These are phyloP conservation scores for Avena insularis DNA, from an alignment of 176 grass and related monocot genomes.

Conservation along the genomic window DNA sequence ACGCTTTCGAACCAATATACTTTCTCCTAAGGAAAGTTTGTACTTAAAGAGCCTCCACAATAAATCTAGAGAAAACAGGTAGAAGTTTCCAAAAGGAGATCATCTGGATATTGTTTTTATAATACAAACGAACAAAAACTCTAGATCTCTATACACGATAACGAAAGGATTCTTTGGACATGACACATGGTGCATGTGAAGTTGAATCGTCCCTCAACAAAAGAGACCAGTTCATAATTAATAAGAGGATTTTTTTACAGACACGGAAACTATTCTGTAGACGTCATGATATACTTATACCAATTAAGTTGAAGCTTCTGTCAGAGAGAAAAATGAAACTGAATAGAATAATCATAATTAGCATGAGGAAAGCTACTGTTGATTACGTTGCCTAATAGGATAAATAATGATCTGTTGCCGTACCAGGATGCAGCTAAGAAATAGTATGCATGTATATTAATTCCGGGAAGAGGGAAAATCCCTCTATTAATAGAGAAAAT, in stretches of 20 bases:
- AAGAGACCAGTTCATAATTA: background rate
- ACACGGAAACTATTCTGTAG: background rate
- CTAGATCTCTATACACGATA: background rate
- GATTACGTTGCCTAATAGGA: background rate
- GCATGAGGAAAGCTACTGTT: background rate
- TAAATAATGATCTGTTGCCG: background rate
- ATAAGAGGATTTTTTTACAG: background rate
- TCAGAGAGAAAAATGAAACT: background rate
- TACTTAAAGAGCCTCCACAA: no score
- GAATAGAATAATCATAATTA: background rate
- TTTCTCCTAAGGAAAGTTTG: background rate
- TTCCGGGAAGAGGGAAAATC: background rate
- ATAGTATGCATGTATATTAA: conserved; percentile 3
- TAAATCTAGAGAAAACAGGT: background rate
- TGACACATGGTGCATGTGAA: background rate
- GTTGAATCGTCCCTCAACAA: background rate
- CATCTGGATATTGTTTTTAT: background rate
- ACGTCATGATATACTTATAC: background rate
- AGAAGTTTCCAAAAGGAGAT: background rate
- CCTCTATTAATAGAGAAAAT: background rate
- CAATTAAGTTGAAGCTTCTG: background rate
- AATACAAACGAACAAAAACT: background rate
- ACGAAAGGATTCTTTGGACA: background rate
- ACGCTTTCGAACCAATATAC: no score
- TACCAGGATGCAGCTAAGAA: background rate